Evolutionary conservation across 495 filamentous ascomycete species (phyloP).

Genomic region (Neurospora discreta): DNA sequence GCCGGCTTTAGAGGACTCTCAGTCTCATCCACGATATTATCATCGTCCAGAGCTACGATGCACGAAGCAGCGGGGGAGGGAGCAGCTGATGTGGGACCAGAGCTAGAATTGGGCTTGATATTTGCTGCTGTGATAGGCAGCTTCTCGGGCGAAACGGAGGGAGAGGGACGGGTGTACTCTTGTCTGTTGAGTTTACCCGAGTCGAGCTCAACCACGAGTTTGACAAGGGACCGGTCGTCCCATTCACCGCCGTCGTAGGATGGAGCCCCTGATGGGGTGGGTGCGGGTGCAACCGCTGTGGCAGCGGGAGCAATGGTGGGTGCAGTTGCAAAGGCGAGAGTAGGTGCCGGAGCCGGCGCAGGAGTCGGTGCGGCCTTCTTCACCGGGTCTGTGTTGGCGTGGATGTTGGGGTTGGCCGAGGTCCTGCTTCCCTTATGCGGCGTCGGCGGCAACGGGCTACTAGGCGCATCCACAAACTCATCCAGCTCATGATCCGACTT

Average conservation of each 20-base stretch:
- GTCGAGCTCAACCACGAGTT: conserved; percentile 36
- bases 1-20: neutral
- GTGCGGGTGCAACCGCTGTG: conserved; percentile 2
- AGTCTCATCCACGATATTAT: conserved; percentile 22
- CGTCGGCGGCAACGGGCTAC: conserved; percentile 22
- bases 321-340: neutral
- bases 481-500: conserved; percentile 25
- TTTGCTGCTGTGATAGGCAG: neutral
- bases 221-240: conserved; percentile 34
- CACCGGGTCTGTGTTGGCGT: neutral
- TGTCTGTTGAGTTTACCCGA: conserved; percentile 17
- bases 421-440: conserved; percentile 5
- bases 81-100: neutral
- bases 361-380: neutral
- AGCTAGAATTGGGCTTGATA: neutral
- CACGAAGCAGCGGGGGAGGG: neutral
- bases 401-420: neutral
- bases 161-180: conserved; percentile 5
- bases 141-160: conserved; percentile 13
- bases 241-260: conserved; percentile 33
- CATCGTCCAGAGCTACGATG: neutral
- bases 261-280: conserved; percentile 1
- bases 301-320: neutral
- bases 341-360: neutral
- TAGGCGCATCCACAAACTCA: conserved; percentile 34